Base-by-base conservation (phyloP, 106 monocot species). In the Posidonia australis region DNA sequence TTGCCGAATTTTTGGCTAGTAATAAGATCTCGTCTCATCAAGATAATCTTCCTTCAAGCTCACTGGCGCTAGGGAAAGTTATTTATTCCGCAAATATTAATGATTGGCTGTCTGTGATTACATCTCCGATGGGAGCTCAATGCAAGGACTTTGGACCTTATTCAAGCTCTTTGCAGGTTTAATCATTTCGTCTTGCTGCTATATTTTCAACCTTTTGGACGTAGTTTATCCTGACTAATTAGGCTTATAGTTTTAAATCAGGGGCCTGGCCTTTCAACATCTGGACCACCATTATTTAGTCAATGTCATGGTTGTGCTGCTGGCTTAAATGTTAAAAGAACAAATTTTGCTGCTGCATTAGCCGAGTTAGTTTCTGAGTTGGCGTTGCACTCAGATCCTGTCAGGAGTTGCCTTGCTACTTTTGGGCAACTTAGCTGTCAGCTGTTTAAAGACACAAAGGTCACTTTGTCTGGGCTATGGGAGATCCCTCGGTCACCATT, bases 61-160 rank as follows among this genome's bases (percentile, higher is more conserved):
- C 81, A 63, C 60, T 90, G 28, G 56, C 63, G 24, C 48, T 90
- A n/a, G 65, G 62, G 18, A 83, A 77, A 69, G 44, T 90, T 45
- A 60, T 77, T 60, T 96, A 87, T 72, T 54, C 23, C 21, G 77
- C 82, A 43, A 75, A 74, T 60, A 61, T 90, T 43, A 83, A 69
- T 64, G 66, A 87, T 20, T 70, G 54, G 51, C 23, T 96, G 0
- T 84, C 84, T 20, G 36, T 83, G 27, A 67, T 71, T 55, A 2
- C 75, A 30, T 58, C 78, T 66, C 90, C 90, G 28, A 61, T 90
- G 0, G 87, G 96, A 30, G 80, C 84, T 70, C 64, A 63, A 49
- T 84, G 86, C 80, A 74, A 31, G 66, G 83, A 93, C 46, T 93
- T 81, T 65, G 74, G 71, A 24, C 20, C 70, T 14, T 47, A 46